Percentiles rank a stretch among this genome's conserved stretches.
phyloP scores from a whole-genome alignment of 305 asterid species.

The Fraxinus baroniana region DNA sequence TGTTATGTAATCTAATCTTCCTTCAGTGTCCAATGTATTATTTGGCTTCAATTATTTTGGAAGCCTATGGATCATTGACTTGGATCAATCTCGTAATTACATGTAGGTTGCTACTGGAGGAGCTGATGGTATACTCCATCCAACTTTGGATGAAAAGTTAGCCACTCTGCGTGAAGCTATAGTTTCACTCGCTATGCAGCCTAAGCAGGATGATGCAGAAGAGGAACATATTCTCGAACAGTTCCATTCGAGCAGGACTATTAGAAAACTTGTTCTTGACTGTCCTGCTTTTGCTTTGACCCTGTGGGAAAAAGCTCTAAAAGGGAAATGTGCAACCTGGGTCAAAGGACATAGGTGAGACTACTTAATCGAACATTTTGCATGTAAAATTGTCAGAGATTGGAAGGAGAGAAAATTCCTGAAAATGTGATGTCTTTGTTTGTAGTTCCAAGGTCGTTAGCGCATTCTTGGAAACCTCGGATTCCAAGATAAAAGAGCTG shows the following conservation, averaged over 20 bases:
- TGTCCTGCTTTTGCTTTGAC: slow-evolving; percentile 73
- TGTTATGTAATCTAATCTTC: not conserved
- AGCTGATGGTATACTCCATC: slow-evolving; percentile 63
- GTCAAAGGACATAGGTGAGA: slow-evolving; percentile 86
- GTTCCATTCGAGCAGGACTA: slow-evolving; percentile 80
- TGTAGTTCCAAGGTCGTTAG: slow-evolving; percentile 60
- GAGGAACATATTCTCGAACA: slow-evolving; percentile 73
- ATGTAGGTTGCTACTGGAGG: slow-evolving; percentile 73
- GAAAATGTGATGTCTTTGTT: slow-evolving; percentile 10
- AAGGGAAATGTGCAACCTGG: slow-evolving; percentile 68
- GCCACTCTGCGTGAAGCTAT: slow-evolving; percentile 52
- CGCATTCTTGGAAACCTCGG: slow-evolving; percentile 65
- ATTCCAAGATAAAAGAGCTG: slow-evolving; percentile 43
- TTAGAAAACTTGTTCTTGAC: slow-evolving; percentile 71
- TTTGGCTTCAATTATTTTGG: not conserved
- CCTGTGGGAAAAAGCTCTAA: slow-evolving; percentile 79
- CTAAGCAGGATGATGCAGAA: slow-evolving; percentile 51
- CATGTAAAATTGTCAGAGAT: not conserved
- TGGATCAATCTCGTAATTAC: slow-evolving; percentile 13
- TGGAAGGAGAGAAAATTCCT: not conserved
- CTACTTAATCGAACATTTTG: not conserved
- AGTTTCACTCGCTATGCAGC: slow-evolving; percentile 63
- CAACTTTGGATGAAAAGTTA: slow-evolving; percentile 61
- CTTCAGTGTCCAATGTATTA: not conserved
- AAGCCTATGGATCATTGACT: not conserved